phyloP scores from a whole-genome alignment of 371 early-diverging fungal genomes.

The Paraphysoderma sedebokerense region DNA sequence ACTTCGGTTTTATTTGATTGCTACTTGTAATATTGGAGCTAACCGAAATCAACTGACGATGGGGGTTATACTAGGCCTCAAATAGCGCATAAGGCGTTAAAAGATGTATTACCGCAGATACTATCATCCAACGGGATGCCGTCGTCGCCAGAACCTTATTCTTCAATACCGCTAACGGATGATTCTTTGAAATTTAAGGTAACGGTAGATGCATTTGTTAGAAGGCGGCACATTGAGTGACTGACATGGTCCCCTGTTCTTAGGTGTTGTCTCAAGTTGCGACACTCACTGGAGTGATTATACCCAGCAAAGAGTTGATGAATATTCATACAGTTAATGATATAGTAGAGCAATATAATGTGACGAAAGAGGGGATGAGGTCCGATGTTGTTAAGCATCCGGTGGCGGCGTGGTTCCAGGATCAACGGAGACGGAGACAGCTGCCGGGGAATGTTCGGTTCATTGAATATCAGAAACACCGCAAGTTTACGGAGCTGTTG shows the following conservation, averaged over 20 bases:
- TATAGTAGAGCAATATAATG: not conserved
- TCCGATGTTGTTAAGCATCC: not conserved
- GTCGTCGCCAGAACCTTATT: no score
- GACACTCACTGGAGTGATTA: not conserved
- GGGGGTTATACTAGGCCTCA: no score
- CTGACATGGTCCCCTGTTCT: not conserved
- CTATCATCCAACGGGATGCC: no score
- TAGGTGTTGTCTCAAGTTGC: not conserved
- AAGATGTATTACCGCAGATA: no score
- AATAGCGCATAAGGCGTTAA: no score
- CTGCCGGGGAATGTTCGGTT: not conserved
- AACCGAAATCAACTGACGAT: no score
- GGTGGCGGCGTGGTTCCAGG: not conserved
- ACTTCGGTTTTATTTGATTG: no score
- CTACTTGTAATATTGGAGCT: no score
- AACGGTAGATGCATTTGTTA: not conserved
- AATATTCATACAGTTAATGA: no score
- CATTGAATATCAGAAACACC: not conserved
- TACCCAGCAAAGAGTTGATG: no score
- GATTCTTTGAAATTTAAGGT: not conserved
- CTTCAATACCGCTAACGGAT: not conserved
- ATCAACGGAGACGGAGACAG: no score
- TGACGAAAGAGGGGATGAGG: not conserved
- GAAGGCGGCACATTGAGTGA: not conserved
- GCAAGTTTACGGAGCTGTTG: no score